Base-by-base conservation (phyloP, 495 filamentous ascomycete species). In the Letharia columbiana region DNA sequence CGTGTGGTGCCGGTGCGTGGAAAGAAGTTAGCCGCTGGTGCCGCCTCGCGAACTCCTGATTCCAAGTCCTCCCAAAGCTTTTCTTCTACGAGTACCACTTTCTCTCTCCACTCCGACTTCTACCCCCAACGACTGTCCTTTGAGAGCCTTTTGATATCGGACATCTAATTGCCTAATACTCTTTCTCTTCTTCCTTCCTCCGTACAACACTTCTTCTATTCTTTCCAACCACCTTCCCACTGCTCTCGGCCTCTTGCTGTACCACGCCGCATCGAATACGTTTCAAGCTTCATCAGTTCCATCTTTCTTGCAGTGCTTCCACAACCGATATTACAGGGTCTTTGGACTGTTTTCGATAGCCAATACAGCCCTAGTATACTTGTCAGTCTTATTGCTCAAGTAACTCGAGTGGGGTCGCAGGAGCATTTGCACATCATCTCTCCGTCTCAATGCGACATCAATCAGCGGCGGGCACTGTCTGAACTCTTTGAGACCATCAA, bases 161-260 rank as follows among this genome's bases (percentile, higher is more conserved):
- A 42, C 18, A 50, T 60, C 35, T 67, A 61, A 62, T 61, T 63
- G 49, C 28, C 42, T 65, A 69, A 66, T 66, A 66, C 52, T 65
- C 63, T 42, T 62, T 62, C 61, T 68, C 58, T 65, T 60, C 59
- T 42, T 56, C 65, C 23, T 31, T 41, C 35, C 59, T 52, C 45
- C 13, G 10, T 56, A 42, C 50, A 31, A 18, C 52, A 23, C 18
- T 47, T 54, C 54, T 57, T n/a, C 63, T 65, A 45, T 60, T 58
- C 52, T 37, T 35, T 56, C 28, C 7, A 35, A 35, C 52, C 13
- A 35, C 8, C 63, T 49, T 59, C 54, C 54, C 31, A 41, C 35
- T 59, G 41, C 28, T 47, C 23, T 28, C 23, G 23, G 23, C 23
- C 23, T 28, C 41, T 59, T 37, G 52, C 52, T 47, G 54, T 45